phyloP scores from a whole-genome alignment of 495 filamentous ascomycete genomes.

The Sporormia fimetaria region DNA sequence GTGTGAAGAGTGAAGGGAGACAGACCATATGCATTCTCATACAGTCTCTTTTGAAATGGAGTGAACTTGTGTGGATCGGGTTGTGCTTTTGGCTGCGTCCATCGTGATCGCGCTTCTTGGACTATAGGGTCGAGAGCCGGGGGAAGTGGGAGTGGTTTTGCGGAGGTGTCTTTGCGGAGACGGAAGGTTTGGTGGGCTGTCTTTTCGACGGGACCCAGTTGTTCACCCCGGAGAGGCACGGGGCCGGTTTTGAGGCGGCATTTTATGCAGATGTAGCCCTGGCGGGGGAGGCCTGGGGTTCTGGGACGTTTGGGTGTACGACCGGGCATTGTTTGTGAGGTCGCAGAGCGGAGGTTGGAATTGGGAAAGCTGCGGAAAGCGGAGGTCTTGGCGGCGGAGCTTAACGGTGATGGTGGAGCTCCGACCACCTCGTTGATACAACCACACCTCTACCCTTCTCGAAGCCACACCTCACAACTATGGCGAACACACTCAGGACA shows the following conservation, averaged over 20 bases:
- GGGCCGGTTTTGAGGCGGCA: conserved; percentile 2
- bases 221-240: neutral
- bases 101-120: conserved; percentile 7
- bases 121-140: conserved; percentile 33
- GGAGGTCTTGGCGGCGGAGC: no score
- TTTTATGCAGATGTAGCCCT: neutral
- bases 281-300: no score
- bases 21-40: conserved; percentile 51
- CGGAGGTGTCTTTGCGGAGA: conserved; percentile 18
- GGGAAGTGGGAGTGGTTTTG: conserved; percentile 36
- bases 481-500: no score
- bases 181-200: conserved; percentile 17
- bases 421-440: no score
- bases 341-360: no score
- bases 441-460: no score
- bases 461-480: no score
- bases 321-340: no score
- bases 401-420: no score
- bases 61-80: conserved; percentile 26
- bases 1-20: conserved; percentile 15
- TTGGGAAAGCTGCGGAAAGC: no score
- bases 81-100: conserved; percentile 23
- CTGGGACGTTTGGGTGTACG: no score
- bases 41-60: conserved; percentile 41
- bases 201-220: conserved; percentile 10